These are phyloP conservation scores for Aspergillus hortae DNA, from an alignment of 2,329 filamentous ascomycete genomes.

Conservation along the genomic window DNA sequence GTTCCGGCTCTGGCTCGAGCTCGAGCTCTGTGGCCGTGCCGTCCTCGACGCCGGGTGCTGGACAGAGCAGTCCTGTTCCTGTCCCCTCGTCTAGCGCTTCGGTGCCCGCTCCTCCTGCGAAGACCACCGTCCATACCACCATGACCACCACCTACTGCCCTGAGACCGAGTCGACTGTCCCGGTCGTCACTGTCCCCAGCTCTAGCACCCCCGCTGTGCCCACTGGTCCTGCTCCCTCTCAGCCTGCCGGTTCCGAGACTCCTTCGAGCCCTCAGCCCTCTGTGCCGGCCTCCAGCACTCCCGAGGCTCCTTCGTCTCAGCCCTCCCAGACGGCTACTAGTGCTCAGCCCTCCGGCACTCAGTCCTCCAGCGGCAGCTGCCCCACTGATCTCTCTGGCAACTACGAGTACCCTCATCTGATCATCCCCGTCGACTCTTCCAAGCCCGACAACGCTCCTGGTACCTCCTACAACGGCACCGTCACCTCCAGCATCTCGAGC, in stretches of 20 bases:
- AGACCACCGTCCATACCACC: conserved; percentile 13
- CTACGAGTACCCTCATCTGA: conserved; percentile 60
- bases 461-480: conserved; percentile 54
- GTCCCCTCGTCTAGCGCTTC: conserved; percentile 7
- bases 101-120: conserved; percentile 1
- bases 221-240: neutral
- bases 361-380: conserved; percentile 32
- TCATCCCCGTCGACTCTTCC: conserved; percentile 57
- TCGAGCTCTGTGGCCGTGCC: conserved; percentile 10
- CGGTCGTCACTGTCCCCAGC: neutral
- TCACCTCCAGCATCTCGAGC: conserved; percentile 52
- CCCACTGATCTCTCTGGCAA: conserved; percentile 44
- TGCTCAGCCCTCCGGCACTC: conserved; percentile 10
- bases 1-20: conserved; percentile 14
- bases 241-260: conserved; percentile 2
- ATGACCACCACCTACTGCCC: conserved; percentile 19
- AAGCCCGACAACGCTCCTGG: conserved; percentile 52
- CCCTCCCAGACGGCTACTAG: conserved; percentile 4
- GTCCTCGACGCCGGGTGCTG: neutral
- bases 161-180: conserved; percentile 9
- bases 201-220: neutral
- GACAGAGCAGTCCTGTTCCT: conserved; percentile 7
- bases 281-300: neutral
- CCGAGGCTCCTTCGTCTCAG: conserved; percentile 3
- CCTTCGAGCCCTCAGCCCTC: neutral